phyloP scores from a whole-genome alignment of 371 early-diverging fungal species.

The Fennellomyces sp. region DNA sequence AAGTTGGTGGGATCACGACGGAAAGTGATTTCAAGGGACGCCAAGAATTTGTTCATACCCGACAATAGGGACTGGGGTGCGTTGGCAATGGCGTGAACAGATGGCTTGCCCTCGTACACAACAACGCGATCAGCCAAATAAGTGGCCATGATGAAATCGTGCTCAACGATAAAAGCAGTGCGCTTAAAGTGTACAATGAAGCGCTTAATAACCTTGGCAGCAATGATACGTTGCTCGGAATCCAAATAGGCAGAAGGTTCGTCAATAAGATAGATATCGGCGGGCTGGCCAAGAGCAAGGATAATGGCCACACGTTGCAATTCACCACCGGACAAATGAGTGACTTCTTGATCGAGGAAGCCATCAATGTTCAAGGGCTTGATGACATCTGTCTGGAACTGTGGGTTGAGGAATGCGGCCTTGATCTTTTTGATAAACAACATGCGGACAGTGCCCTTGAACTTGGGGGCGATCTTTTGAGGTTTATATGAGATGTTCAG shows the following conservation, averaged over 20 bases:
- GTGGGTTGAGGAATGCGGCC: constrained; percentile 90
- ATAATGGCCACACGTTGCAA: constrained; percentile 99
- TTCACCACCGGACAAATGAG: constrained; percentile 98
- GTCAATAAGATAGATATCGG: constrained; percentile 99
- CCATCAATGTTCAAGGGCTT: constrained; percentile 96
- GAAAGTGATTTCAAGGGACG: constrained; percentile 97
- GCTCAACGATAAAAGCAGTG: constrained; percentile 99
- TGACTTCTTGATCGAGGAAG: constrained; percentile 93
- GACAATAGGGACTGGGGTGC: constrained; percentile 89
- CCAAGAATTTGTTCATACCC: constrained; percentile 99
- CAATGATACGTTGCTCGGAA: constrained; percentile 99
- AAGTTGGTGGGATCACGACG: constrained; percentile 99
- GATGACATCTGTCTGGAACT: constrained; percentile 98
- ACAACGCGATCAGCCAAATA: constrained; percentile 99
- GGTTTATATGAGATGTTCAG: constrained; percentile 97
- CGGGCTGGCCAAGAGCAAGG: constrained; percentile 94
- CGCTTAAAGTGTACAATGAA: constrained; percentile 98
- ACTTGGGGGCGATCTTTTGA: constrained; percentile 99
- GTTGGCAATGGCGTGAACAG: constrained; percentile 86
- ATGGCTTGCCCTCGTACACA: constrained; percentile 97
- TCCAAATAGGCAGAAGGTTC: constrained; percentile 99
- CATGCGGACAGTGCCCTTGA: constrained; percentile 95
- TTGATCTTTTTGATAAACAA: constrained; percentile 95
- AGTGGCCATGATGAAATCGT: constrained; percentile 99
- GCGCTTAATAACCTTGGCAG: constrained; percentile 99